Conservation (phyloP, 2,329 filamentous ascomycete species). For the Apiospora koreana region DNA sequence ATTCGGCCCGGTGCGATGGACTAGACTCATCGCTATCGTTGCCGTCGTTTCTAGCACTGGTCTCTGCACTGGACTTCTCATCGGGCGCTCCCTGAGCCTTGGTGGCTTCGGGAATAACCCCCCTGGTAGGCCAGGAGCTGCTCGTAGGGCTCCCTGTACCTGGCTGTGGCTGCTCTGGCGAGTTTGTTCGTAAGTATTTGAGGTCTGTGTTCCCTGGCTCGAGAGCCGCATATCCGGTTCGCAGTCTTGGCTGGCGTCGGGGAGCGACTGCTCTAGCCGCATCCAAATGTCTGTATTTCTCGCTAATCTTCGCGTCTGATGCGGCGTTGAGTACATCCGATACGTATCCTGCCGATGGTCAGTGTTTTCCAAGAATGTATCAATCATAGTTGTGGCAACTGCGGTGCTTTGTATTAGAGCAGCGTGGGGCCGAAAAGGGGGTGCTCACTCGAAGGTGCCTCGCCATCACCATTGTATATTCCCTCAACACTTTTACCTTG, state of each 20-base stretch:
- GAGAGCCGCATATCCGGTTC: not conserved
- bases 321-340: slow-evolving; percentile 26
- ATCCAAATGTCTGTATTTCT: slow-evolving; percentile 24
- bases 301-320: slow-evolving; percentile 28
- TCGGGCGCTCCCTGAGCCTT: not conserved
- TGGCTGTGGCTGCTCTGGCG: not conserved
- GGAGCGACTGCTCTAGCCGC: not conserved
- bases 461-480: not conserved
- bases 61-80: not conserved
- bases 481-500: not conserved
- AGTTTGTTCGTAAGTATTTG: not conserved
- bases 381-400: not conserved
- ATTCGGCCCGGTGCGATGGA: not conserved
- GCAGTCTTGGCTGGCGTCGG: not conserved
- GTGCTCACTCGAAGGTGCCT: not conserved
- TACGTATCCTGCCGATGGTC: not conserved
- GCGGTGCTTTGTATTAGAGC: not conserved
- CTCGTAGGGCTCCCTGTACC: not conserved
- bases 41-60: not conserved
- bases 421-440: not conserved
- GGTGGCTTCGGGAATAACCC: not conserved
- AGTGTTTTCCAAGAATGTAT: not conserved
- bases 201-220: not conserved
- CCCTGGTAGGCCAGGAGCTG: not conserved
- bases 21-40: not conserved